A percentile compares a stretch with the other conserved stretches of the same genome.
These are phyloP conservation scores for Ganoderma lucidum DNA, from an alignment of 1,284 basidiomycete genomes.

Conservation along the genomic window DNA sequence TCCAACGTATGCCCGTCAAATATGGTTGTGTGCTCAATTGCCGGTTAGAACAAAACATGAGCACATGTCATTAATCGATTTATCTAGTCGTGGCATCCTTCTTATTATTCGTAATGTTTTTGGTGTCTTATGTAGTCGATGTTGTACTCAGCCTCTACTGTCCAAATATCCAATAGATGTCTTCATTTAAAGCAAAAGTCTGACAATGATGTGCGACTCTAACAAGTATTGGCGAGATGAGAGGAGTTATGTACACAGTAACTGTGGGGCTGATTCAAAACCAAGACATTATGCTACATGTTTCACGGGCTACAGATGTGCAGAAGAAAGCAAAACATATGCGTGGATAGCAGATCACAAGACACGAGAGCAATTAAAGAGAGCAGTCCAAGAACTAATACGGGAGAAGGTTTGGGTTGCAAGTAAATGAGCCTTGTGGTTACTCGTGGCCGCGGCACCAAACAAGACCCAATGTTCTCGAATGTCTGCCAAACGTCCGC, in stretches of 20 bases:
- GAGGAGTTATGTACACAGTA: not conserved
- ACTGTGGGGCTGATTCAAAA: not conserved
- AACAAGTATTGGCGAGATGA: not conserved
- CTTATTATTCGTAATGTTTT: too few species aligned
- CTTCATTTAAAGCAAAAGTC: too few species aligned
- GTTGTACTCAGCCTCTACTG: too few species aligned
- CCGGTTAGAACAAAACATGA: too few species aligned
- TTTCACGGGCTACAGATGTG: not conserved
- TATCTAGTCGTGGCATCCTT: too few species aligned
- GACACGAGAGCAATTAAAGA: not conserved
- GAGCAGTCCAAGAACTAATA: conserved; percentile 1
- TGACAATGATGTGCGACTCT: too few species aligned
- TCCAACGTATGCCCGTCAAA: too few species aligned
- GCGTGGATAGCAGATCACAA: not conserved
- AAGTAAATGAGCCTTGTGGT: not conserved
- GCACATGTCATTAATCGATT: too few species aligned
- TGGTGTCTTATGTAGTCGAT: too few species aligned
- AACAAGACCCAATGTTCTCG: not conserved
- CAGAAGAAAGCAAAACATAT: not conserved
- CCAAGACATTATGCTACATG: conserved; percentile 6
- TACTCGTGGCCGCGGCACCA: not conserved
- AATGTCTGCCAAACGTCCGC: not conserved
- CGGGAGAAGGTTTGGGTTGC: not conserved
- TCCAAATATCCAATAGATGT: too few species aligned
- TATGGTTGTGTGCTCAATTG: too few species aligned